Conservation (phyloP, 768 basidiomycete species). For the Sarcodon sp. region DNA sequence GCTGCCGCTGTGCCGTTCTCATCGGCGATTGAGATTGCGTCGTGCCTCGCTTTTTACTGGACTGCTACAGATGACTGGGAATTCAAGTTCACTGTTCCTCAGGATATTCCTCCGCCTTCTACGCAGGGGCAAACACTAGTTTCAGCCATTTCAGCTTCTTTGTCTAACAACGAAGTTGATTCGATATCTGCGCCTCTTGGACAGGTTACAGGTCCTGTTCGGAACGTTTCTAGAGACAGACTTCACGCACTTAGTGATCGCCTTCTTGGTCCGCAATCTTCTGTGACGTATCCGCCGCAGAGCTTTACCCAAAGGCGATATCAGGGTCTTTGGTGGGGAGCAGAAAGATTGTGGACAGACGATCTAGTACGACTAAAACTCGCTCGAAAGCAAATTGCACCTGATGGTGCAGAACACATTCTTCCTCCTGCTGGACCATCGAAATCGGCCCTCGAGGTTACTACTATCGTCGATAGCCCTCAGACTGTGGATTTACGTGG, state of each 20-base stretch:
- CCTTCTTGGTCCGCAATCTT: constrained; percentile 12
- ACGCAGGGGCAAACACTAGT: constrained; percentile 16
- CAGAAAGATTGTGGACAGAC: constrained; percentile 78
- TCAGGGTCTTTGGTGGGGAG: constrained; percentile 85
- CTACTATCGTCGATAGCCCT: constrained; percentile 15
- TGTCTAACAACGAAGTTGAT: not conserved
- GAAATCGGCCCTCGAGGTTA: constrained; percentile 15
- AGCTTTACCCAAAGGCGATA: constrained; percentile 41
- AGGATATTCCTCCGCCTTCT: constrained; percentile 10
- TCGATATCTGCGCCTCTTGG: too few relatives aligned
- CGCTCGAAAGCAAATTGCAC: constrained; percentile 53
- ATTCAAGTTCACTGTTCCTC: constrained; percentile 33
- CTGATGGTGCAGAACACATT: constrained; percentile 47
- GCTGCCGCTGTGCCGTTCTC: constrained; percentile 52
- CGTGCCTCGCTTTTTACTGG: constrained; percentile 52
- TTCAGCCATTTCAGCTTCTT: not conserved
- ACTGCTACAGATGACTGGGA: constrained; percentile 65
- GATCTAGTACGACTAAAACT: constrained; percentile 75
- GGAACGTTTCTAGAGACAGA: too few relatives aligned
- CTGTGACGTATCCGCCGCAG: constrained; percentile 8
- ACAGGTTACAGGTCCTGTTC: too few relatives aligned
- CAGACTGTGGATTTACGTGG: constrained; percentile 3
- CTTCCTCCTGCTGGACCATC: constrained; percentile 47
- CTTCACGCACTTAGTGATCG: constrained; percentile 3
- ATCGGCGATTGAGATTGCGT: constrained; percentile 60